phyloP scores from a whole-genome alignment of 331 rosid species.

The Dryas integrifolia region DNA sequence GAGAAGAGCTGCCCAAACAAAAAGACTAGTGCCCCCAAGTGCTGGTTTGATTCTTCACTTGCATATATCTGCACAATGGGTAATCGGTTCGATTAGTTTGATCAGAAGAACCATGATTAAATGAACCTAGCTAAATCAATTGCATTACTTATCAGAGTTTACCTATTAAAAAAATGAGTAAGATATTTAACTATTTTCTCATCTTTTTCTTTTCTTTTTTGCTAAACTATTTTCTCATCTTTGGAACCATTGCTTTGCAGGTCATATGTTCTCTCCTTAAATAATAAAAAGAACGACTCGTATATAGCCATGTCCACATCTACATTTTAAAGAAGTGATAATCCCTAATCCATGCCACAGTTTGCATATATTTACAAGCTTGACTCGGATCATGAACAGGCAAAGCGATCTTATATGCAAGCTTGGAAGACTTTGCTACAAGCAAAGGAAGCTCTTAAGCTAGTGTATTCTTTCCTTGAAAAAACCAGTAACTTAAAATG shows the following conservation, averaged over 20 bases:
- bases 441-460: not conserved
- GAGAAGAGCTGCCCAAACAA: slow-evolving; percentile 88
- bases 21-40: slow-evolving; percentile 77
- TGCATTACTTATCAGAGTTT: not conserved
- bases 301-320: too few species aligned
- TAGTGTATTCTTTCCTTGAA: not conserved
- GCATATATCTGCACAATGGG: slow-evolving; percentile 60
- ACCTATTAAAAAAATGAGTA: not conserved
- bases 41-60: slow-evolving; percentile 83
- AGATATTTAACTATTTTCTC: too few species aligned
- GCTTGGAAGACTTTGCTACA: not conserved
- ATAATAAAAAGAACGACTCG: not conserved
- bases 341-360: slow-evolving; percentile 1
- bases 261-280: not conserved
- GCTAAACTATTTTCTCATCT: not conserved
- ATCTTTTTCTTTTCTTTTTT: not conserved
- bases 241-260: not conserved
- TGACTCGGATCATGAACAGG: not conserved
- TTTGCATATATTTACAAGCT: not conserved
- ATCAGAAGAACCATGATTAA: slow-evolving; percentile 19
- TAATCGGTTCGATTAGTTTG: slow-evolving; percentile 22
- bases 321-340: not conserved
- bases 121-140: slow-evolving; percentile 2
- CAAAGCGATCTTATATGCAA: not conserved
- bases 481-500: not conserved